phyloP scores from a whole-genome alignment of 208 protist species.

The Leishmania guyanensis region DNA sequence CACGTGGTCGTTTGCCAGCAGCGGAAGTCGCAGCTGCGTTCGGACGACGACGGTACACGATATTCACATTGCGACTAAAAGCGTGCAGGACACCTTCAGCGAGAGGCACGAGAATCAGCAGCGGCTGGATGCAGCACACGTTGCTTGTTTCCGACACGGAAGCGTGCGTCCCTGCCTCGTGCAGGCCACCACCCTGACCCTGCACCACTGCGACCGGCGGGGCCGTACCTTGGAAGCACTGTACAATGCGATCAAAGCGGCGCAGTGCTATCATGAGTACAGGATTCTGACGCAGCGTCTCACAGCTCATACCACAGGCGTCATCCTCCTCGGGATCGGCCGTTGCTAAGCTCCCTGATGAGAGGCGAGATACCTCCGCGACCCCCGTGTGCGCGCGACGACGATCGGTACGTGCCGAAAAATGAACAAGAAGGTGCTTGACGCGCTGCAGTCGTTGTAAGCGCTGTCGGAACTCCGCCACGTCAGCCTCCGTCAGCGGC shows the following conservation, averaged over 20 bases:
- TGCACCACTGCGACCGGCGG: background rate
- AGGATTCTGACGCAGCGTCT: constrained; percentile 15
- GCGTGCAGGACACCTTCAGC: constrained; percentile 43
- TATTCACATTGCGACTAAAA: constrained; percentile 45
- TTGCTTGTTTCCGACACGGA: background rate
- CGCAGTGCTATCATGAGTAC: constrained; percentile 20
- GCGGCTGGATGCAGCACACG: background rate
- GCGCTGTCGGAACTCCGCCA: constrained; percentile 11
- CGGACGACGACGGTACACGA: constrained; percentile 41
- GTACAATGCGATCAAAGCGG: constrained; percentile 12
- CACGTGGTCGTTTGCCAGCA: constrained; percentile 7
- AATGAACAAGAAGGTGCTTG: constrained; percentile 6
- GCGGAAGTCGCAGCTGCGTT: background rate
- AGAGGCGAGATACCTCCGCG: background rate
- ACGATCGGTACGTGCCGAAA: background rate
- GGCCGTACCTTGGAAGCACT: constrained; percentile 15
- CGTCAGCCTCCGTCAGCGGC: constrained; percentile 25
- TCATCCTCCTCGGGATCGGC: background rate
- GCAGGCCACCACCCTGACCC: background rate
- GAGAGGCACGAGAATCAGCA: constrained; percentile 42
- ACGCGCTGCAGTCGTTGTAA: constrained; percentile 29
- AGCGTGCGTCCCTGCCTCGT: background rate
- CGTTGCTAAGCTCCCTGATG: background rate
- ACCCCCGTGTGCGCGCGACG: background rate
- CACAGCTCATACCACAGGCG: constrained; percentile 3